These are phyloP conservation scores for Sarcodon sp. DNA, from an alignment of 768 basidiomycete species.

Conservation along the genomic window DNA sequence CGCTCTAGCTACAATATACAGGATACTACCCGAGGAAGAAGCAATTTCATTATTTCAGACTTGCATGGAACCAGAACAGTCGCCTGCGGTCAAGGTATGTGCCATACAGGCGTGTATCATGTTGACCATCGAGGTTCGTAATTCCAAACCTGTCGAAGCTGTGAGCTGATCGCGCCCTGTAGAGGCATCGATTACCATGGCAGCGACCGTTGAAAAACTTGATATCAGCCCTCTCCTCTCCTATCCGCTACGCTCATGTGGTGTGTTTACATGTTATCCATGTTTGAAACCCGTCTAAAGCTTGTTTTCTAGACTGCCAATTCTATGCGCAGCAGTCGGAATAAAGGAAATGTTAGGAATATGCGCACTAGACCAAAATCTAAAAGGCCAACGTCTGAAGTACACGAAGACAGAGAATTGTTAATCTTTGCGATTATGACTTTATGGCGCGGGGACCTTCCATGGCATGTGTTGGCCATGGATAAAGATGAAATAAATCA, in stretches of 20 bases:
- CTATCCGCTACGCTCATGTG: conserved; percentile 43
- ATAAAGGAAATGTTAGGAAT: conserved; percentile 39
- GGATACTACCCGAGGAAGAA: conserved; percentile 55
- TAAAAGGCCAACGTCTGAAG: conserved; percentile 42
- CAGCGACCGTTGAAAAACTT: conserved; percentile 42
- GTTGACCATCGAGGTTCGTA: conserved; percentile 50
- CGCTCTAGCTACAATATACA: conserved; percentile 58
- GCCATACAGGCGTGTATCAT: conserved; percentile 65
- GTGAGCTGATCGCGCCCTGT: neutral
- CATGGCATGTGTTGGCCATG: conserved; percentile 39
- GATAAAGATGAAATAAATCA: conserved; percentile 25
- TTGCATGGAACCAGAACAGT: conserved; percentile 65
- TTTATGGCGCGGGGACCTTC: conserved; percentile 46
- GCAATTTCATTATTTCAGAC: conserved; percentile 43
- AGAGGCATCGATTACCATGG: conserved; percentile 44
- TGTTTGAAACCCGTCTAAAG: neutral
- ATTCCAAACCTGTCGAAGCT: neutral
- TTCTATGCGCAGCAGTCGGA: conserved; percentile 20
- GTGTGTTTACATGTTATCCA: conserved; percentile 19
- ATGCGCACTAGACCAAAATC: conserved; percentile 45
- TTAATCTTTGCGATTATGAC: conserved; percentile 58
- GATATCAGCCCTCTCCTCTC: conserved; percentile 26
- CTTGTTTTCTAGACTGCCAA: neutral
- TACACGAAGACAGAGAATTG: conserved; percentile 55
- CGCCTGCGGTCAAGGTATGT: conserved; percentile 70